Conservation (phyloP, 2,329 filamentous ascomycete species). For the Zymoseptoria pseudotritici region DNA sequence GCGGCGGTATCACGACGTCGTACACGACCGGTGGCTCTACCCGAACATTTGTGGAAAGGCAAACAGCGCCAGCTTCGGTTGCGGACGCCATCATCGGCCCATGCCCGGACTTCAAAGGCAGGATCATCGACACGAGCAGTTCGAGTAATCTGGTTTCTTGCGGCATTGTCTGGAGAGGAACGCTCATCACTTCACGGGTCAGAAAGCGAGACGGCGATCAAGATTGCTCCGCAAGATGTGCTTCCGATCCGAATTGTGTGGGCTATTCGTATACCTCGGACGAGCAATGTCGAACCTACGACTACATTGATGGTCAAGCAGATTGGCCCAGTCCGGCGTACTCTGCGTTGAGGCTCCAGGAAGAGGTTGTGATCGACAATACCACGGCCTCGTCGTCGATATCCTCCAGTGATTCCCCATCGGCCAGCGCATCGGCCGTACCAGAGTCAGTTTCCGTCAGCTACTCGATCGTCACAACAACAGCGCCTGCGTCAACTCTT, state of each 20-base stretch:
- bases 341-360: conserved; percentile 1
- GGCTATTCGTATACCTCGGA: background rate
- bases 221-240: conserved; percentile 1
- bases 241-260: background rate
- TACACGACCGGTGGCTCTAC: conserved; percentile 1
- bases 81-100: conserved; percentile 1
- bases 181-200: background rate
- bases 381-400: background rate
- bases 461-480: background rate
- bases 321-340: background rate
- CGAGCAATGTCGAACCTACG: background rate
- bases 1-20: background rate
- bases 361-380: background rate
- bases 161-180: background rate
- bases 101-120: conserved; percentile 1
- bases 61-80: background rate
- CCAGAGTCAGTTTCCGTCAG: background rate
- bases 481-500: background rate
- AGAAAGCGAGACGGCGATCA: background rate
- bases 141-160: background rate
- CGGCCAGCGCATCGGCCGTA: background rate
- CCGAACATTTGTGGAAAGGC: background rate
- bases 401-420: background rate
- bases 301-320: background rate
- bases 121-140: background rate